These are phyloP conservation scores for Acacia melanoxylon DNA, from an alignment of 306 rosid species.

Conservation along the genomic window DNA sequence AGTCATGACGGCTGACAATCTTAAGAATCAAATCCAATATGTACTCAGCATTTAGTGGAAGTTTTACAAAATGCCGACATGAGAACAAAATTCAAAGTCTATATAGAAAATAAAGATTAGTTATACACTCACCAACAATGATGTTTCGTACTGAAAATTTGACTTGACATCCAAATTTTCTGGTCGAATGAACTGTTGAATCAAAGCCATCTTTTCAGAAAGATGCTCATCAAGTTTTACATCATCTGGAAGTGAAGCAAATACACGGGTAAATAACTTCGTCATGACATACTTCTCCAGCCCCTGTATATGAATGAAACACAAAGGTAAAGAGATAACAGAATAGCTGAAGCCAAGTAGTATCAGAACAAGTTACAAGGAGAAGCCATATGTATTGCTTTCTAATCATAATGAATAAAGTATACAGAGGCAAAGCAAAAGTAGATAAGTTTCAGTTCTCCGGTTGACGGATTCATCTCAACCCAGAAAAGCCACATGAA, in stretches of 20 bases:
- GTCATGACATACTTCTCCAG: conserved; percentile 99
- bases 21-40: conserved; percentile 18
- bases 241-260: conserved; percentile 90
- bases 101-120: background rate
- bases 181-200: conserved; percentile 91
- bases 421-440: background rate
- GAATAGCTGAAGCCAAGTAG: conserved; percentile 23
- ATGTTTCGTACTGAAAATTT: conserved; percentile 83
- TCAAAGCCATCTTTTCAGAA: conserved; percentile 79
- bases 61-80: background rate
- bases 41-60: background rate
- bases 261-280: conserved; percentile 88
- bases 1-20: conserved; percentile 9
- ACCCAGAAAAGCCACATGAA: conserved; percentile 1
- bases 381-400: conserved; percentile 21
- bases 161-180: conserved; percentile 92
- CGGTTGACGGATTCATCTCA: background rate
- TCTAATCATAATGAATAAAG: conserved; percentile 10
- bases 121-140: conserved; percentile 88
- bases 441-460: conserved; percentile 2
- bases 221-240: conserved; percentile 73
- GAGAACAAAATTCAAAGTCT: conserved; percentile 9
- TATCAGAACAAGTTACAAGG: background rate
- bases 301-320: conserved; percentile 62
- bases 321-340: conserved; percentile 28